Conservation (phyloP, 495 filamentous ascomycete genomes). For the Aspergillus steynii region DNA sequence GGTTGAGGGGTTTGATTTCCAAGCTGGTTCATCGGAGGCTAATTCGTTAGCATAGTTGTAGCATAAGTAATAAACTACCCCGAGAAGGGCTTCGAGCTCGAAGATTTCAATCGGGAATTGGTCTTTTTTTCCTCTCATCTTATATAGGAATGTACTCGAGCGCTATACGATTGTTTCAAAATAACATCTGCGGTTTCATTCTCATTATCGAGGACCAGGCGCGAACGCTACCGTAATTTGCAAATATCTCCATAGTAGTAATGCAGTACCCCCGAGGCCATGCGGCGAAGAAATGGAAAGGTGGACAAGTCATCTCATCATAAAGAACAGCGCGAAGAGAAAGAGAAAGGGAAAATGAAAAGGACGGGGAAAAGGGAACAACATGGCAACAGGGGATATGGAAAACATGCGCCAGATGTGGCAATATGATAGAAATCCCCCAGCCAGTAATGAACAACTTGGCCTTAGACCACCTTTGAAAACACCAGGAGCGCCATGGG, state of each 20-base stretch:
- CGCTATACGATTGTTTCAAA: slow-evolving; percentile 6
- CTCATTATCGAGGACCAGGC: slow-evolving; percentile 6
- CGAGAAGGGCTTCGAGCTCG: neutral
- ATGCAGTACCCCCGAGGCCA: slow-evolving; percentile 4
- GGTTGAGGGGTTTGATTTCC: neutral
- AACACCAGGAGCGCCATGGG: slow-evolving; percentile 45
- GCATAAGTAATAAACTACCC: slow-evolving; percentile 32
- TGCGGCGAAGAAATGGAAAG: neutral
- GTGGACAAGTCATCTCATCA: slow-evolving; percentile 25
- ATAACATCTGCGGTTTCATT: slow-evolving; percentile 9
- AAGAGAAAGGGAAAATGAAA: slow-evolving; percentile 4
- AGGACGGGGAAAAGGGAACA: neutral
- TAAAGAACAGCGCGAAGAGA: slow-evolving; percentile 10
- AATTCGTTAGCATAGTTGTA: slow-evolving; percentile 30
- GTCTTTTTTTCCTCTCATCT: slow-evolving; percentile 6
- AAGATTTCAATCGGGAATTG: neutral
- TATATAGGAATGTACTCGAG: slow-evolving; percentile 11
- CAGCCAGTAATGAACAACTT: slow-evolving; percentile 14
- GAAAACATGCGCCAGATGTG: neutral
- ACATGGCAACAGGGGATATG: slow-evolving; percentile 1
- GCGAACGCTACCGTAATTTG: slow-evolving; percentile 3
- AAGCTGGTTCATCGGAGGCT: slow-evolving; percentile 8
- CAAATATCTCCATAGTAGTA: slow-evolving; percentile 13
- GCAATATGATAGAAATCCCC: neutral
- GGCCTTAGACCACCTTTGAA: slow-evolving; percentile 20